Evolutionary conservation across 139 green algal genomes (phyloP), one percentile per base, ranked within the genome.

Genomic region (Dunaliella primolecta): DNA sequence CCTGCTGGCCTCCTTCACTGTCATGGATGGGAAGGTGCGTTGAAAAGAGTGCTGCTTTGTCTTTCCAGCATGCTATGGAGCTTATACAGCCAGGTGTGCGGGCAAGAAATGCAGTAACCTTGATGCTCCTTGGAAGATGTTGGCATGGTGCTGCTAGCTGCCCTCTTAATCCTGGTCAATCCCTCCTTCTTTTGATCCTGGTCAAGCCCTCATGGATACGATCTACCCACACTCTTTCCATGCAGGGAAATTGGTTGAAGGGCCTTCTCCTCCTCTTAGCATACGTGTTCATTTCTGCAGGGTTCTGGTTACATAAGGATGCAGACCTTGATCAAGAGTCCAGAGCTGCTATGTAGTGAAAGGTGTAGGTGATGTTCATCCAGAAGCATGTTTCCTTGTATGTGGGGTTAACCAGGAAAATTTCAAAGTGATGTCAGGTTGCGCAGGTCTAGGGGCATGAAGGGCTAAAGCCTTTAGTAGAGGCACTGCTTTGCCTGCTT

Each of bases 221-320:
- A 21, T 35, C 75, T 80, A 11, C 15, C 30, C 30, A 11, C 15
- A 21, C 11, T 80, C 30, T 37, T 33, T 30, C 24, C 27, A 3
- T 21, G 78, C 23, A 3, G 29, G 36, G 35, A 57, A 95, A 97
- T 84, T 97, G 90, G 86, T 87, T 97, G 27, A 97, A 96, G 82
- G 94, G 94, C 27, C 64, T 94, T 21, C 86, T 95, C 81, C 84
- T 96, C 57, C 78, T 96, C 0, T 70, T 96, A 1, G 93, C 90
- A 0, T 96, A 96, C 81, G 64, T 95, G 2, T 92, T 96, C 56
- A 81, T 96, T 25, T 78, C 81, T 2, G 93, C 90, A 1, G 89
- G 87, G 81, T 95, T 94, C 81, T 95, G 89, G 84, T 90, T 87
- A 20, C 91, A 94, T 81, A 85, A 88, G 33, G 91, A 94, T 78